phyloP scores from a whole-genome alignment of 2,329 filamentous ascomycete species.

The Calonectria naviculata region DNA sequence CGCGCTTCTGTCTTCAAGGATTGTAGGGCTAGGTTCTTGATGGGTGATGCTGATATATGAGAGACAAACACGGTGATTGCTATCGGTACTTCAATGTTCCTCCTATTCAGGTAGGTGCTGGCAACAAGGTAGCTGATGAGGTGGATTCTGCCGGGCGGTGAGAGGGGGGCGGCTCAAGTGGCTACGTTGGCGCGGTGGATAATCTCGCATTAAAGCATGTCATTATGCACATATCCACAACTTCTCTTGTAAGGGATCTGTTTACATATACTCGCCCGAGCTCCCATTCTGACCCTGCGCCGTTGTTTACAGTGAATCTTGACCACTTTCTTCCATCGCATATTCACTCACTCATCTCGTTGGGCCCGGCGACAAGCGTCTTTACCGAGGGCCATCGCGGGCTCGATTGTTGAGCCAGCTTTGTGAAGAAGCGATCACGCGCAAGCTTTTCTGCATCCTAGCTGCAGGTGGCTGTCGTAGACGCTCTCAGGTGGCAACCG shows the following conservation, averaged over 20 bases:
- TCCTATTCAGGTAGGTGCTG: slow-evolving; percentile 42
- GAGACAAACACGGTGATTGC: slow-evolving; percentile 30
- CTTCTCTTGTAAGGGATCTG: slow-evolving; percentile 30
- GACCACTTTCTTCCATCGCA: slow-evolving; percentile 33
- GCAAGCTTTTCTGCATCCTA: slow-evolving; percentile 32
- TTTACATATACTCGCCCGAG: slow-evolving; percentile 38
- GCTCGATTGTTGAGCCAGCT: slow-evolving; percentile 13
- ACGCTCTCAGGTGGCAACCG: slow-evolving; percentile 41
- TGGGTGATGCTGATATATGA: slow-evolving; percentile 16
- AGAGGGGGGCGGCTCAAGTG: slow-evolving; percentile 16
- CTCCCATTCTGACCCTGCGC: slow-evolving; percentile 33
- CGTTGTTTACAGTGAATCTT: slow-evolving; percentile 32
- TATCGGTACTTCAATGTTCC: slow-evolving; percentile 37
- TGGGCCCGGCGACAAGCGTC: slow-evolving; percentile 25
- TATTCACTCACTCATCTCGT: slow-evolving; percentile 30
- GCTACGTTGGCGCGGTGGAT: slow-evolving; percentile 27
- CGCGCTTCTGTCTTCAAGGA: neutral
- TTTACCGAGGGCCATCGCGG: slow-evolving; percentile 19
- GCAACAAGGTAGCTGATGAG: slow-evolving; percentile 42
- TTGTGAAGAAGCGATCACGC: slow-evolving; percentile 24
- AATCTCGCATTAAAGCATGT: slow-evolving; percentile 27
- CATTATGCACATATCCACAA: slow-evolving; percentile 38
- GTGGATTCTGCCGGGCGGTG: slow-evolving; percentile 52
- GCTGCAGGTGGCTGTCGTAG: slow-evolving; percentile 44
- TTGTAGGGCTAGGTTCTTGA: slow-evolving; percentile 1